These are phyloP conservation scores for Cryoendolithus antarcticus DNA, from an alignment of 2,329 filamentous ascomycete species.

Conservation along the genomic window DNA sequence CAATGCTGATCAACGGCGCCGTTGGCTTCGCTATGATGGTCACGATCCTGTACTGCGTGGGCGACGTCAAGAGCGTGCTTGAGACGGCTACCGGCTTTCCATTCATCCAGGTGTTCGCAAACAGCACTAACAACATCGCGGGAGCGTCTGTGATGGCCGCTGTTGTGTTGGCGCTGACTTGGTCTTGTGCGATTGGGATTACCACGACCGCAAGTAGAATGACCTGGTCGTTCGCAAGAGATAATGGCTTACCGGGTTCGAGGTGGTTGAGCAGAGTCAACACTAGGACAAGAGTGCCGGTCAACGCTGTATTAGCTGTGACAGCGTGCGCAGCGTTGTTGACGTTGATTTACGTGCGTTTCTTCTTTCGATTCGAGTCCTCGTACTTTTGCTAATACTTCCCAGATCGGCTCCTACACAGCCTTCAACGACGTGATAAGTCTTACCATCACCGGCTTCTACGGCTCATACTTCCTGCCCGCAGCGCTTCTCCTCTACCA, in stretches of 20 bases:
- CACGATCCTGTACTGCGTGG: slow-evolving; percentile 33
- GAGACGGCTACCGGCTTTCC: slow-evolving; percentile 34
- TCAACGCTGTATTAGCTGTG: slow-evolving; percentile 28
- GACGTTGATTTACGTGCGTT: slow-evolving; percentile 25
- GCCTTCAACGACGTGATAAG: slow-evolving; percentile 37
- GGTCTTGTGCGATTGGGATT: slow-evolving; percentile 23
- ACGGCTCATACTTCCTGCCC: slow-evolving; percentile 32
- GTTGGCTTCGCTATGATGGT: slow-evolving; percentile 36
- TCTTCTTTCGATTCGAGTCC: too few relatives aligned
- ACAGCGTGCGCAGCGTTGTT: slow-evolving; percentile 40
- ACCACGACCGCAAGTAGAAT: slow-evolving; percentile 30
- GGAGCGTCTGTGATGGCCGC: slow-evolving; percentile 37
- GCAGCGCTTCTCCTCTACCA: slow-evolving; percentile 30
- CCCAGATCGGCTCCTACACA: slow-evolving; percentile 23
- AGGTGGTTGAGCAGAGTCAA: slow-evolving; percentile 24
- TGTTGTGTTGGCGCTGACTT: slow-evolving; percentile 27
- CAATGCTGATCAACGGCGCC: slow-evolving; percentile 35
- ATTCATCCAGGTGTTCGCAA: slow-evolving; percentile 38
- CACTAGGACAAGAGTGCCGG: slow-evolving; percentile 17
- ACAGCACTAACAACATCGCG: slow-evolving; percentile 30
- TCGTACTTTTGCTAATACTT: too few relatives aligned
- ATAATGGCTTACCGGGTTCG: slow-evolving; percentile 28
- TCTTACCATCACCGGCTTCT: slow-evolving; percentile 31
- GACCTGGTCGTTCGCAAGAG: slow-evolving; percentile 30
- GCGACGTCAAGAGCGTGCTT: slow-evolving; percentile 29